Evolutionary conservation across 2,329 filamentous ascomycete genomes (phyloP).

Genomic region (Phaeosphaeriaceae sp.): DNA sequence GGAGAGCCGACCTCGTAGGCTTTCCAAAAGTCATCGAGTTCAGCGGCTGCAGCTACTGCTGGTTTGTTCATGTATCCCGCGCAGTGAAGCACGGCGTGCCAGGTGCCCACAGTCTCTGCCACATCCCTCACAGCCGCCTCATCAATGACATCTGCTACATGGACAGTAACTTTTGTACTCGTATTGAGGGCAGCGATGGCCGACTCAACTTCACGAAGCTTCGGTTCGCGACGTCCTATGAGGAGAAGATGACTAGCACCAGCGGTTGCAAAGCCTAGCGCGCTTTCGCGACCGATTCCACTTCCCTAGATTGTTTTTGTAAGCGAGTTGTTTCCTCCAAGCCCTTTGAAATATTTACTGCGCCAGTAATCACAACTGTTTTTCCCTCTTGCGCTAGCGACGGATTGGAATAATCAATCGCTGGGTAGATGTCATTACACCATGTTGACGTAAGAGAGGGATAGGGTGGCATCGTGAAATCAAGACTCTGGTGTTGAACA

Average conservation of each 20-base stretch:
- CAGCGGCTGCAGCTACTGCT: conserved; percentile 5
- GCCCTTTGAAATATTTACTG: conserved; percentile 10
- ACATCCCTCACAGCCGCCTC: conserved; percentile 11
- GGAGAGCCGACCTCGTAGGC: conserved; percentile 13
- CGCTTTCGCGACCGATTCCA: conserved; percentile 55
- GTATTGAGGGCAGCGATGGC: background rate
- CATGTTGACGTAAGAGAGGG: conserved; percentile 12
- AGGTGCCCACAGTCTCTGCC: conserved; percentile 13
- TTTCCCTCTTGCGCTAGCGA: conserved; percentile 13
- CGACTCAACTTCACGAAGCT: conserved; percentile 16
- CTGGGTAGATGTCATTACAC: conserved; percentile 21
- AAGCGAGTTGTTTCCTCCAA: background rate
- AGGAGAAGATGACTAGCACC: conserved; percentile 52
- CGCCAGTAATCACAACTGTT: conserved; percentile 28
- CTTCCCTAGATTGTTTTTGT: conserved; percentile 32
- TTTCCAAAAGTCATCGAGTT: conserved; percentile 23
- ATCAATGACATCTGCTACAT: conserved; percentile 17
- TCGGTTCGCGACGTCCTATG: conserved; percentile 45
- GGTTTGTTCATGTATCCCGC: conserved; percentile 19
- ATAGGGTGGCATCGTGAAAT: background rate
- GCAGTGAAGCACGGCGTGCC: conserved; percentile 27
- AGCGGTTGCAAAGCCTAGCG: conserved; percentile 51
- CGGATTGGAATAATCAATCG: conserved; percentile 14
- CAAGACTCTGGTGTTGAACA: background rate
- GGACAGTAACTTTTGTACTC: background rate